Conservation (phyloP, 768 basidiomycete species). For the Tulasnella sp. region DNA sequence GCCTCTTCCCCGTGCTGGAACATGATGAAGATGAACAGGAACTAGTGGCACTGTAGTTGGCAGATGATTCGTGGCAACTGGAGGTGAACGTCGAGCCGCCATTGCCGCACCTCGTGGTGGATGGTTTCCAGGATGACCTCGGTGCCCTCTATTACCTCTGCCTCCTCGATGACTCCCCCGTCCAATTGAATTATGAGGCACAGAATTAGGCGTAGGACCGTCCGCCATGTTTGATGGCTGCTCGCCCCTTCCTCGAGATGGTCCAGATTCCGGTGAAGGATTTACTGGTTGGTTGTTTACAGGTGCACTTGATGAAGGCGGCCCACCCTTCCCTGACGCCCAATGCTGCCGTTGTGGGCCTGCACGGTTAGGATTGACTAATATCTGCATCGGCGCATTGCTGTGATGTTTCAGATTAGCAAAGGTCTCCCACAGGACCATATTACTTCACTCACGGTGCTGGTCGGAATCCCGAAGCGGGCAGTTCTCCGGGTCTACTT, state of each 20-base stretch:
- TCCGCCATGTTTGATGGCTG: neutral
- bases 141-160: neutral
- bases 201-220: neutral
- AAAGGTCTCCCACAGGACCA: neutral
- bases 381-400: constrained; percentile 45
- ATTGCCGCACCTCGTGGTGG: neutral
- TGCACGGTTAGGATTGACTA: constrained; percentile 55
- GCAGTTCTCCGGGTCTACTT: no score
- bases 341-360: neutral
- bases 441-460: constrained; percentile 22
- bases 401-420: constrained; percentile 12
- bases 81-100: neutral
- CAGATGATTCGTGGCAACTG: neutral
- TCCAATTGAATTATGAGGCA: neutral
- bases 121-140: neutral
- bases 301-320: neutral
- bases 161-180: neutral
- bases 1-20: constrained; percentile 1
- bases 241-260: neutral
- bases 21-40: neutral
- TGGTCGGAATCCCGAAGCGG: constrained; percentile 7
- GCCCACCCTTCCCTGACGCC: neutral
- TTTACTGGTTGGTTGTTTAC: no score
- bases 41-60: neutral
- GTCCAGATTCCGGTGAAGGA: no score